phyloP scores from a whole-genome alignment of 768 basidiomycete species.

The Cubamyces sp. region DNA sequence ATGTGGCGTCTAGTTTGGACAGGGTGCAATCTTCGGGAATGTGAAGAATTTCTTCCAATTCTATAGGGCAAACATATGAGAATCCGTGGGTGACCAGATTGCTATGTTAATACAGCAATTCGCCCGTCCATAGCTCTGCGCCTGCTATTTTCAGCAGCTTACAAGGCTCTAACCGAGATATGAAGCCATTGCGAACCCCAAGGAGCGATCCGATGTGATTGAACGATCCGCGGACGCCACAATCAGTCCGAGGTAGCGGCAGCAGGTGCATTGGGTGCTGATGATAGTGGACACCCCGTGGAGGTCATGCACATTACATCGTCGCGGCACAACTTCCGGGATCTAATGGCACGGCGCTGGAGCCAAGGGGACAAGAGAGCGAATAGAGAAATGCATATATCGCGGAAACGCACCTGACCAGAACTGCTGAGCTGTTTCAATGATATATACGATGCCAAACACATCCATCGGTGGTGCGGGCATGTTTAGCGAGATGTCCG shows the following conservation, averaged over 20 bases:
- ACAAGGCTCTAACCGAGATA: too few relatives aligned
- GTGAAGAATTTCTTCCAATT: conserved; percentile 82
- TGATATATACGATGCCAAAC: conserved; percentile 80
- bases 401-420: conserved; percentile 72
- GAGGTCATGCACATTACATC: too few relatives aligned
- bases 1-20: conserved; percentile 73
- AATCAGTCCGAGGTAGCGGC: background rate
- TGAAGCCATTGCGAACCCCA: too few relatives aligned
- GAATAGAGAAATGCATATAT: background rate
- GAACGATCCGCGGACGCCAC: too few relatives aligned
- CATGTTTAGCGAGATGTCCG: background rate
- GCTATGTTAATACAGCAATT: background rate
- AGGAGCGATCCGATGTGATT: too few relatives aligned
- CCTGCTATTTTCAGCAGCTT: background rate
- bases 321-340: background rate
- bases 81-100: too few relatives aligned
- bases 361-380: background rate
- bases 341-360: conserved; percentile 10
- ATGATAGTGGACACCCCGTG: too few relatives aligned
- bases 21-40: conserved; percentile 71
- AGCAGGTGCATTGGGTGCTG: background rate
- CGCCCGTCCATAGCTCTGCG: background rate
- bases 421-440: conserved; percentile 85
- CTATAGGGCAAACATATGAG: conserved; percentile 43
- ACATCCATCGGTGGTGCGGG: conserved; percentile 36